A percentile compares a stretch with the other conserved stretches of the same genome.
These are phyloP conservation scores for Ajuga chamaepitys DNA, from an alignment of 257 asterid species.

Conservation along the genomic window DNA sequence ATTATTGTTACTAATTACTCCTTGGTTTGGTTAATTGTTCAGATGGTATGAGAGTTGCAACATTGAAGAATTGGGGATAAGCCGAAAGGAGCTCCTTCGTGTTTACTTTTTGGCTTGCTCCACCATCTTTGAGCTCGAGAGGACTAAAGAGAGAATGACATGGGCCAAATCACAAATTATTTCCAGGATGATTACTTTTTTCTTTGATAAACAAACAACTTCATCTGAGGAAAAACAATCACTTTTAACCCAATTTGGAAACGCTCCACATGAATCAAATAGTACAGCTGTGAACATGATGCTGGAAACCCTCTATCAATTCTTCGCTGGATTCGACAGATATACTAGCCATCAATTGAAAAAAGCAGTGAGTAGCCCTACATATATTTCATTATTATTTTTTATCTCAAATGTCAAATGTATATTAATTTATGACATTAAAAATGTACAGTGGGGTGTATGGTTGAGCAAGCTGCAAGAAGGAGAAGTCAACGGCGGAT, in stretches of 20 bases:
- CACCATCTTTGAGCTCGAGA: constrained; percentile 30
- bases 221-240: neutral
- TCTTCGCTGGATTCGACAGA: constrained; percentile 20
- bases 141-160: constrained; percentile 29
- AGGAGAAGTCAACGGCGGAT: constrained; percentile 7
- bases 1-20: neutral
- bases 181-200: constrained; percentile 17
- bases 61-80: constrained; percentile 25
- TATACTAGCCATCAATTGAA: constrained; percentile 10
- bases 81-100: constrained; percentile 20
- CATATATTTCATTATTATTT: no score
- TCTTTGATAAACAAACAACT: neutral
- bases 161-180: constrained; percentile 37
- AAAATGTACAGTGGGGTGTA: constrained; percentile 28
- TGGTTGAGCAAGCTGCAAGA: constrained; percentile 29
- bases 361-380: constrained; percentile 19
- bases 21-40: no score
- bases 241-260: neutral
- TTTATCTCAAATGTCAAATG: no score
- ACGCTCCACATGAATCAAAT: no score
- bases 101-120: constrained; percentile 37
- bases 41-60: constrained; percentile 35
- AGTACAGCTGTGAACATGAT: no score
- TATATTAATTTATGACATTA: no score
- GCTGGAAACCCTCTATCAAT: constrained; percentile 7